Conservation (phyloP, 1,139 yeast species). For the Kodamaea sp. region DNA sequence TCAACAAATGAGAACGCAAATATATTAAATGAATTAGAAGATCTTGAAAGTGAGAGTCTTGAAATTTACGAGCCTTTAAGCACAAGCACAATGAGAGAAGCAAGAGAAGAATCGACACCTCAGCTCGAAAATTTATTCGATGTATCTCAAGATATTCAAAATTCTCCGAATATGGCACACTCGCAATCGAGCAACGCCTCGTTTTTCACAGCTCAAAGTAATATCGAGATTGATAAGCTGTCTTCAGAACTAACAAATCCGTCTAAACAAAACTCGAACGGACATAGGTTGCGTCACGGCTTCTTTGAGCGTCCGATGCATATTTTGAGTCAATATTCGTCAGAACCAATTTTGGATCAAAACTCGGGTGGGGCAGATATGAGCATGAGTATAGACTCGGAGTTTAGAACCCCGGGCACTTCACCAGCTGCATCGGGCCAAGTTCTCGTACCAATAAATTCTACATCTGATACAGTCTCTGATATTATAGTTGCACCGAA, state of each 20-base stretch:
- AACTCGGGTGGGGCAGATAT: constrained; percentile 12
- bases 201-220: neutral
- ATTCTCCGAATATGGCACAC: neutral
- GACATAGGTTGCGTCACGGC: neutral
- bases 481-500: too few relatives aligned
- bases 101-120: neutral
- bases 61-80: neutral
- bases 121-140: constrained; percentile 1
- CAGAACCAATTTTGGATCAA: constrained; percentile 11
- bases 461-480: too few relatives aligned
- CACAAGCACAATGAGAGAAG: constrained; percentile 2
- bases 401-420: constrained; percentile 3
- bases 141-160: constrained; percentile 1
- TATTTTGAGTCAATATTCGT: constrained; percentile 22
- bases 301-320: constrained; percentile 26
- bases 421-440: too few relatives aligned
- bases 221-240: neutral
- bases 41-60: neutral
- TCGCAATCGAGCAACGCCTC: neutral
- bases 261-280: too few relatives aligned
- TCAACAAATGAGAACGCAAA: too few relatives aligned
- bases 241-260: too few relatives aligned
- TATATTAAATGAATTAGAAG: neutral
- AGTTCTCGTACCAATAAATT: too few relatives aligned
- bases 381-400: constrained; percentile 27